Base-by-base conservation (phyloP, 768 basidiomycete species). In the Rhodosporidiobolus odoratus region DNA sequence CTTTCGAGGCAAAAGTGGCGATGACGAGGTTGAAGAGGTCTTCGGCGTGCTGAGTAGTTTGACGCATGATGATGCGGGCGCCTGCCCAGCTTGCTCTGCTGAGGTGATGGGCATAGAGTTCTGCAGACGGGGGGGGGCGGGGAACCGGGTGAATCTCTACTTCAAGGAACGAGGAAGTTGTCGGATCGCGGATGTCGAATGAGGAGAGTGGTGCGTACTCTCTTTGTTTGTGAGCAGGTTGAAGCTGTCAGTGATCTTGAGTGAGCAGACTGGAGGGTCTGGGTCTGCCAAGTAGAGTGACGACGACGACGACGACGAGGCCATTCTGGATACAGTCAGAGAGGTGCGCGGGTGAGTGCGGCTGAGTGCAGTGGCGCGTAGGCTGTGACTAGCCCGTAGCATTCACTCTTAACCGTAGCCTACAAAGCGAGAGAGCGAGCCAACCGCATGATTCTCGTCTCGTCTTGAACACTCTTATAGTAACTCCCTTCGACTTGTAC, bases 181-280 rank as follows among this genome's bases (percentile, higher is more conserved):
- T 32, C 52, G 48, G 27, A 32, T 37, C 32, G 17, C 38, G 27
- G 30, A 41, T 23, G 25, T 41, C 32, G 40, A 50, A 15, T 23
- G 56, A 43, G 45, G n/a, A 34, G 15, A 41, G 17, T 5, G 10
- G 54, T 21, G 61, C 71, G 88, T 77, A 72, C 71, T 72, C 59
- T 92, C 91, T 74, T 84, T 84, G 9, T 85, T 81, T 61, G 90
- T 92, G 45, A 67, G 65, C 30, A 48, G 68, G 32, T 30, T 80
- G 80, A 92, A 92, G 2, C 88, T 84, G 63, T 86, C 84, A 48
- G 82, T 84, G 47, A 90, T 84, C 57, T 88, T 84, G 62, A 93
- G 82, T 65, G 85, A 83, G 78, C 90, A 91, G 63, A 90, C 80
- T 23, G 91, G 91, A n/a, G 89, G 84, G 19, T 82, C 79, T n/a